Evolutionary conservation across 345 rosid genomes (phyloP).

Genomic region (Eucalyptus paniculata): DNA sequence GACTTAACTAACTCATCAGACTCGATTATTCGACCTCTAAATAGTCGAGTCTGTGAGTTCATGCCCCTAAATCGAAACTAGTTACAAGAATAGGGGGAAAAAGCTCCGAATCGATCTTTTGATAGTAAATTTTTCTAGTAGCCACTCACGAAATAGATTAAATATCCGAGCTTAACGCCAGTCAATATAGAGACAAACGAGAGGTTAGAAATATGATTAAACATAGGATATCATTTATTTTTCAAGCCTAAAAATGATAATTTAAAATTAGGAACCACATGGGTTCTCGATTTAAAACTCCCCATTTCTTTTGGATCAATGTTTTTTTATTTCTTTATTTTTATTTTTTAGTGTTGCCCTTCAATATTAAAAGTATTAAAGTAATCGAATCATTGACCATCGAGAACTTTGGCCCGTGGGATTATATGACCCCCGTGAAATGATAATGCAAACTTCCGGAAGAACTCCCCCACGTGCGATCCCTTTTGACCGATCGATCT

Average conservation of each 20-base stretch:
- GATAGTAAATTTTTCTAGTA: background rate
- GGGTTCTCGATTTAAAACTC: background rate
- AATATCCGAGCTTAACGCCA: background rate
- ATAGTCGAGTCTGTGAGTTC: background rate
- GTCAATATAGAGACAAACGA: background rate
- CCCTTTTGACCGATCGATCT: background rate
- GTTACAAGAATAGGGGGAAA: background rate
- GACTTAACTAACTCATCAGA: background rate
- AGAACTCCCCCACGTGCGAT: constrained; percentile 24
- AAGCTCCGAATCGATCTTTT: accelerated
- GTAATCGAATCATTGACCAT: background rate
- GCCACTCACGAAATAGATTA: background rate
- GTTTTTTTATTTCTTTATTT: background rate
- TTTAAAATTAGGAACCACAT: background rate
- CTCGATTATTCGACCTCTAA: background rate
- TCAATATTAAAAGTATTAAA: background rate
- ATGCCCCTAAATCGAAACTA: background rate
- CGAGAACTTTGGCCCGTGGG: constrained; percentile 5
- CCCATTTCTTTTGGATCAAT: background rate
- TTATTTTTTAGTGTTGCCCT: background rate
- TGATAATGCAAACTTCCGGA: background rate
- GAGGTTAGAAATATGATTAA: background rate
- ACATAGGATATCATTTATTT: background rate
- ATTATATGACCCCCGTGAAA: constrained; percentile 3
- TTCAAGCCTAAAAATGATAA: background rate